Conservation (phyloP, 2,329 filamentous ascomycete genomes). For the Daldinia sp. region DNA sequence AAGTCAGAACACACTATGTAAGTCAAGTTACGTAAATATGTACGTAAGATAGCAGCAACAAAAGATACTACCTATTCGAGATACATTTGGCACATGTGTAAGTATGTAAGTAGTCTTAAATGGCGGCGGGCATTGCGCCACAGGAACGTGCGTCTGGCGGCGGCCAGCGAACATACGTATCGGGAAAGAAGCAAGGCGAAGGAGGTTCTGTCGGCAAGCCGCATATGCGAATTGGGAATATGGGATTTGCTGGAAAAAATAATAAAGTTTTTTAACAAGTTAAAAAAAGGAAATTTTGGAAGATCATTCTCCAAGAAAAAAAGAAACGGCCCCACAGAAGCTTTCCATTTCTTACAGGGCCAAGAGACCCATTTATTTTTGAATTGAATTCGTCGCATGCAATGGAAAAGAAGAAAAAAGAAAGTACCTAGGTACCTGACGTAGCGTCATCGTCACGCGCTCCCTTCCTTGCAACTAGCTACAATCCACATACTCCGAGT, state of each 20-base stretch:
- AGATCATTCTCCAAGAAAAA: constrained; percentile 1
- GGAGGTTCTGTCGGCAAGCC: not conserved
- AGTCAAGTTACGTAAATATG: not conserved
- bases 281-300: not conserved
- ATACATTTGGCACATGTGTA: not conserved
- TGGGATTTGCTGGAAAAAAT: not conserved
- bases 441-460: constrained; percentile 43
- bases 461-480: constrained; percentile 30
- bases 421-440: constrained; percentile 18
- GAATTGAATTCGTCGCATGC: not conserved
- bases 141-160: no score
- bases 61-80: not conserved
- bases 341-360: not conserved
- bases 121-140: no score
- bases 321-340: not conserved
- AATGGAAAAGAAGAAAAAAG: not conserved
- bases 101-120: not conserved
- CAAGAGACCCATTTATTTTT: constrained; percentile 1
- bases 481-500: constrained; percentile 2
- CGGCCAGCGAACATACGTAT: not conserved
- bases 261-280: constrained; percentile 1
- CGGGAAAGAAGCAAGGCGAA: not conserved
- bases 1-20: not conserved
- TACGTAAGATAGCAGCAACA: not conserved
- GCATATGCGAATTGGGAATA: not conserved